phyloP scores from a whole-genome alignment of 2,329 filamentous ascomycete genomes.

The Penicillium sp. region DNA sequence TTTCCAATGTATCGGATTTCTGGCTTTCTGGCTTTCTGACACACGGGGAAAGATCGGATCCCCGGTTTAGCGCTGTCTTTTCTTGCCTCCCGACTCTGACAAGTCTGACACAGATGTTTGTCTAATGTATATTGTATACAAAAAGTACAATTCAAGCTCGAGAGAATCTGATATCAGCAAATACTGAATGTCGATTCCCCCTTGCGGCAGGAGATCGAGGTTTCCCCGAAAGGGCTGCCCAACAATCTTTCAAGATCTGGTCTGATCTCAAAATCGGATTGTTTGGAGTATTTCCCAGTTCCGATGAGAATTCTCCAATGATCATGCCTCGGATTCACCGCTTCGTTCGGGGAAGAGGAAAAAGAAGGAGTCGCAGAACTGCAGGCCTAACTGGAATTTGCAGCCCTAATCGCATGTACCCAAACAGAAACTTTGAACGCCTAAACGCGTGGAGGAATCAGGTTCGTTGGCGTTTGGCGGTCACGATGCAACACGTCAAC shows the following conservation, averaged over 20 bases:
- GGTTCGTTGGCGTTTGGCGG: conserved; percentile 4
- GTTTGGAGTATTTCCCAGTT: conserved; percentile 2
- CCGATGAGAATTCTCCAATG: background rate
- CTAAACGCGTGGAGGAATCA: conserved; percentile 1
- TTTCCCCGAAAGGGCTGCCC: conserved; percentile 6
- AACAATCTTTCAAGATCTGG: conserved; percentile 1
- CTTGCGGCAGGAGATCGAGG: conserved; percentile 4
- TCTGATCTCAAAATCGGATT: conserved; percentile 9
- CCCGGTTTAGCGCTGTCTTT: background rate
- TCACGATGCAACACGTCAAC: conserved; percentile 11
- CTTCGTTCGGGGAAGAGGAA: background rate
- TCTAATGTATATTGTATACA: background rate
- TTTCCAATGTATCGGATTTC: background rate
- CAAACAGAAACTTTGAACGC: background rate
- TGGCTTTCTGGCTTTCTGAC: background rate
- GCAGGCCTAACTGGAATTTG: background rate
- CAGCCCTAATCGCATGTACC: conserved; percentile 1
- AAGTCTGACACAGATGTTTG: background rate
- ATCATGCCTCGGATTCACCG: conserved; percentile 6
- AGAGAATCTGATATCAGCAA: background rate
- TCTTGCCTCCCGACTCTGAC: background rate
- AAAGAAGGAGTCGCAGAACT: background rate
- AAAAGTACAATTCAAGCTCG: too few species aligned
- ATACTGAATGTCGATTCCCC: background rate
- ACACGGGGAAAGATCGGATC: conserved; percentile 2